Conservation (phyloP, 2,329 filamentous ascomycete genomes). For the Claviceps quebecensis region DNA sequence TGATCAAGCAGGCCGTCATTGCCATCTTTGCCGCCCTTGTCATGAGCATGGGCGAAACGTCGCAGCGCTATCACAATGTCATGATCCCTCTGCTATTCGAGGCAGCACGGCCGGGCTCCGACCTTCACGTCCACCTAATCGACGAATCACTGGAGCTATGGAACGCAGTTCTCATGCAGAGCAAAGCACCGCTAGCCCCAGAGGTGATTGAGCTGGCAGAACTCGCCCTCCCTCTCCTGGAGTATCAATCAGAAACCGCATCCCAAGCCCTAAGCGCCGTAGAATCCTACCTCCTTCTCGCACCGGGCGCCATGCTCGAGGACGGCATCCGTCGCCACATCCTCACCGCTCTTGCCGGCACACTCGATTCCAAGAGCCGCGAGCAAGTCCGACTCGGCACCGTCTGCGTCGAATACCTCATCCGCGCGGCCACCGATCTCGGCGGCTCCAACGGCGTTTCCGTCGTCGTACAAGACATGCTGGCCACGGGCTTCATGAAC, state of each 20-base stretch:
- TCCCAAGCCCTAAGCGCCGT: constrained; percentile 48
- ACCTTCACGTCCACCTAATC: constrained; percentile 66
- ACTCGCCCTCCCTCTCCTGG: constrained; percentile 50
- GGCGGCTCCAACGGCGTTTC: constrained; percentile 47
- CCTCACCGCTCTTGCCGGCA: constrained; percentile 33
- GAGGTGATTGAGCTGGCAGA: constrained; percentile 50
- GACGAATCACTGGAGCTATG: constrained; percentile 89
- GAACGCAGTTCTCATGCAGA: constrained; percentile 58
- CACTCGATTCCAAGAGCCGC: constrained; percentile 38
- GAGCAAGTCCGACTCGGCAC: constrained; percentile 45
- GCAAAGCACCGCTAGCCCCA: constrained; percentile 43
- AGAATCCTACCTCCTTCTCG: constrained; percentile 57
- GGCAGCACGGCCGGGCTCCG: constrained; percentile 63
- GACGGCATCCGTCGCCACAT: constrained; percentile 38
- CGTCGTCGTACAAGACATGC: constrained; percentile 50
- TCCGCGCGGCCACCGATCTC: constrained; percentile 47
- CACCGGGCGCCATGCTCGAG: constrained; percentile 50
- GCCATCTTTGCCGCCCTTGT: constrained; percentile 74
- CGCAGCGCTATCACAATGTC: constrained; percentile 62
- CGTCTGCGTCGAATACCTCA: constrained; percentile 48
- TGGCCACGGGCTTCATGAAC: constrained; percentile 47
- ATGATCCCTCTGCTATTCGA: constrained; percentile 73
- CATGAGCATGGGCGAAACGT: constrained; percentile 68
- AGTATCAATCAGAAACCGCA: constrained; percentile 50
- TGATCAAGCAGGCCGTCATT: constrained; percentile 88